Evolutionary conservation across 2,329 filamentous ascomycete species (phyloP).

Genomic region (Ophiostoma australiae): DNA sequence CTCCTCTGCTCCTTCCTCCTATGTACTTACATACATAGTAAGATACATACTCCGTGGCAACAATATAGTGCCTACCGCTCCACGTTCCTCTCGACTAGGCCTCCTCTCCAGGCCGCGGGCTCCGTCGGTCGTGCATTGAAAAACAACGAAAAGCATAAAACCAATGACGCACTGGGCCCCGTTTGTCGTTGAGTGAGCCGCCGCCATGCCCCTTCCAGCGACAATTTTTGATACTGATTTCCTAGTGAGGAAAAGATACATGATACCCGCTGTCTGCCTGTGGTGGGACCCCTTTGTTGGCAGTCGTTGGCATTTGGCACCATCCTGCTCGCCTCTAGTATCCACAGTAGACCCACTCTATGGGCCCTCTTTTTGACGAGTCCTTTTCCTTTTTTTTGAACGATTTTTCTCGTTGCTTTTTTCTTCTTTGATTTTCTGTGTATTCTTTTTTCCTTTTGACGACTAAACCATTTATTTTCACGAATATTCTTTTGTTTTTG

Average conservation of each 20-base stretch:
- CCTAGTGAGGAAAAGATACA: neutral
- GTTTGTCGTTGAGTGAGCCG: constrained; percentile 3
- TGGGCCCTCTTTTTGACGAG: neutral
- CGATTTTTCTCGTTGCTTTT: neutral
- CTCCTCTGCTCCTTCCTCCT: neutral
- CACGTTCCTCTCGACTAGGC: neutral
- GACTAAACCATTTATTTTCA: neutral
- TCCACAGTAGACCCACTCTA: neutral
- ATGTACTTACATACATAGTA: too few species aligned
- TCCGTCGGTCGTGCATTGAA: neutral
- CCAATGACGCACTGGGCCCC: constrained; percentile 11
- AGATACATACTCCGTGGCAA: too few species aligned
- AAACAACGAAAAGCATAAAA: neutral
- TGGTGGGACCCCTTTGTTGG: neutral
- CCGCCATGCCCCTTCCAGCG: neutral
- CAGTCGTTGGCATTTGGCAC: constrained; percentile 12
- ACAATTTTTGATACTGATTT: neutral
- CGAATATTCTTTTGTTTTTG: neutral
- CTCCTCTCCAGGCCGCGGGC: neutral
- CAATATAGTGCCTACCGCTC: neutral
- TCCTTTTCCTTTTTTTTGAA: neutral
- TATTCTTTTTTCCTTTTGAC: neutral
- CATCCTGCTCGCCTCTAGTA: constrained; percentile 11
- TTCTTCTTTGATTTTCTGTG: neutral
- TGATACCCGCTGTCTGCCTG: neutral